These are phyloP conservation scores for Hevea brasiliensis DNA, from an alignment of 345 rosid genomes.

Conservation along the genomic window DNA sequence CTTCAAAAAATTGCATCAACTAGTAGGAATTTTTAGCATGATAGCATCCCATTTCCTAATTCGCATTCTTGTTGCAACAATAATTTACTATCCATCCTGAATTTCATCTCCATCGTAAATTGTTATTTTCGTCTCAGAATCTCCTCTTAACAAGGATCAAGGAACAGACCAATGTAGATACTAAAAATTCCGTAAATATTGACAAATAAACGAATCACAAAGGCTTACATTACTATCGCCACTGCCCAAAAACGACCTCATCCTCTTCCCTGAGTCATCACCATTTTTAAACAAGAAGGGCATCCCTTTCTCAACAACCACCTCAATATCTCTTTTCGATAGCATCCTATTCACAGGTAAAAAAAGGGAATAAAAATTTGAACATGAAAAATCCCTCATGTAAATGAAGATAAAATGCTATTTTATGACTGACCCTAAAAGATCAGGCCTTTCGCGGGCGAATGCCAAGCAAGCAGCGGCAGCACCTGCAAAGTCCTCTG, in stretches of 20 bases:
- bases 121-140: no score
- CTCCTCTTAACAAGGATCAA: background rate
- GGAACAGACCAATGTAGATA: background rate
- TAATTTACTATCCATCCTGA: background rate
- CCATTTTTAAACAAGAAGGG: conserved; percentile 65
- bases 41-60: background rate
- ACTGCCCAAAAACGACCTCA: conserved; percentile 49
- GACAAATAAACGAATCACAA: background rate
- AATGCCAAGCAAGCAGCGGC: conserved; percentile 63
- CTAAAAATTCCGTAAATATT: background rate
- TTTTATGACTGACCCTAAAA: conserved; percentile 47
- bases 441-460: conserved; percentile 56
- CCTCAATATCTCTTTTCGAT: conserved; percentile 63
- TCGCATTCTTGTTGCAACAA: no score
- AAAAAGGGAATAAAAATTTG: background rate
- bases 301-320: conserved; percentile 53
- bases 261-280: conserved; percentile 53
- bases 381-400: background rate
- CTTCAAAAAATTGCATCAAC: background rate
- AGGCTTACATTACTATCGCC: conserved; percentile 37
- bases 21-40: background rate
- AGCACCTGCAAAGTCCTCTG: conserved; percentile 53
- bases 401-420: background rate
- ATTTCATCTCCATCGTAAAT: no score
- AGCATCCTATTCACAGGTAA: conserved; percentile 46